Evolutionary conservation across 768 basidiomycete species (phyloP).

Genomic region (Vishniacozyma victoriae): DNA sequence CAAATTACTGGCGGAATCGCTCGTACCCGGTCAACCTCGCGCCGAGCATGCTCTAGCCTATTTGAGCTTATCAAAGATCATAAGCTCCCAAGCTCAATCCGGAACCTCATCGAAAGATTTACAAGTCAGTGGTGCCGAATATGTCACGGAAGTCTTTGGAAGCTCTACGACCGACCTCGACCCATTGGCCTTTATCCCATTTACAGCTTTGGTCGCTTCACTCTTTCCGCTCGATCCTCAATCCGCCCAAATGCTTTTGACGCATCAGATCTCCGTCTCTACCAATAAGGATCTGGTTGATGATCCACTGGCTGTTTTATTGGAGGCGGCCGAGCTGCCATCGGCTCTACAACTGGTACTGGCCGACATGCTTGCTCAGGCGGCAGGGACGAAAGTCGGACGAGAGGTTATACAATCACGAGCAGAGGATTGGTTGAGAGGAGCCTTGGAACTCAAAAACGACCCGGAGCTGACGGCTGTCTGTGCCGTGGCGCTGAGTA

Average conservation of each 20-base stretch:
- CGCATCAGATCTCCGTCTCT: neutral
- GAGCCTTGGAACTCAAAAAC: slow-evolving; percentile 50
- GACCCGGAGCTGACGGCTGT: slow-evolving; percentile 57
- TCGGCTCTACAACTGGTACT: slow-evolving; percentile 56
- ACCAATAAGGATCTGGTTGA: neutral
- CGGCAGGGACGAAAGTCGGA: slow-evolving; percentile 67
- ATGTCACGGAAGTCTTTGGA: neutral
- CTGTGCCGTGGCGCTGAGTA: slow-evolving; percentile 69
- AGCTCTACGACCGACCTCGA: slow-evolving; percentile 2
- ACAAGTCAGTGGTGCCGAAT: neutral
- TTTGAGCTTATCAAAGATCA: slow-evolving; percentile 22
- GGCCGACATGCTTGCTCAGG: slow-evolving; percentile 69
- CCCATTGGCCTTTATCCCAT: slow-evolving; percentile 14
- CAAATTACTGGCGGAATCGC: slow-evolving; percentile 12
- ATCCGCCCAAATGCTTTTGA: slow-evolving; percentile 10
- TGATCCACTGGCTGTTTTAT: slow-evolving; percentile 20
- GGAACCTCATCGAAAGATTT: neutral
- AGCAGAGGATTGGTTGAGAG: slow-evolving; percentile 63
- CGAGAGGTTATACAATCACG: slow-evolving; percentile 59
- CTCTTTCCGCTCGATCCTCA: slow-evolving; percentile 23
- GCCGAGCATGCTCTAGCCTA: slow-evolving; percentile 14
- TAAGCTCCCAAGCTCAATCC: slow-evolving; percentile 1
- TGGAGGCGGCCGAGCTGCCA: slow-evolving; percentile 66
- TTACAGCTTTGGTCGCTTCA: slow-evolving; percentile 16
- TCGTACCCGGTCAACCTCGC: slow-evolving; percentile 13